Evolutionary conservation across 2,329 filamentous ascomycete species (phyloP).

Genomic region (Cytospora schulzeri): DNA sequence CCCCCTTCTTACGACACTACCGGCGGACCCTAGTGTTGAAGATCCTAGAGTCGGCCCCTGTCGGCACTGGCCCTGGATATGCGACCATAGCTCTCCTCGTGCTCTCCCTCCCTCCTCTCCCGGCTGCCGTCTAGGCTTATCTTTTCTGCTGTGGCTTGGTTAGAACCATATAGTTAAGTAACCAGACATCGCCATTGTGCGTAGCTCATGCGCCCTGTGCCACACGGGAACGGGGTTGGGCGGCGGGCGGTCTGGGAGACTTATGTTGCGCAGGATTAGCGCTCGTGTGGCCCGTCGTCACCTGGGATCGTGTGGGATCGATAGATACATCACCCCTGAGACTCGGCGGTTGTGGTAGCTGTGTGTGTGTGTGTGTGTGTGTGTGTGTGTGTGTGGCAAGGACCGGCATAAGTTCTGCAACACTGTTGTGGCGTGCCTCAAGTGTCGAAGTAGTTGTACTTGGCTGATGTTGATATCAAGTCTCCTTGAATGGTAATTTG

Average conservation of each 20-base stretch:
- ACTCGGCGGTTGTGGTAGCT: neutral
- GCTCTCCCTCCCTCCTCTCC: too few relatives aligned
- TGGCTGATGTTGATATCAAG: neutral
- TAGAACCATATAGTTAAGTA: neutral
- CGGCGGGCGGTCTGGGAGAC: neutral
- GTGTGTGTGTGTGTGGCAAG: neutral
- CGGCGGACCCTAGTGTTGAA: neutral
- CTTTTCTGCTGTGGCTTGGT: neutral
- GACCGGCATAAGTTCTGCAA: neutral
- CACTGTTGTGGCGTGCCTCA: neutral
- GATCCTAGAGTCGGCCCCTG: neutral
- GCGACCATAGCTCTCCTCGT: too few relatives aligned
- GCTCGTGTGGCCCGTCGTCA: too few relatives aligned
- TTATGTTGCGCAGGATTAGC: neutral
- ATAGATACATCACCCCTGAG: neutral
- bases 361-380: too few relatives aligned
- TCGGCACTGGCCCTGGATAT: too few relatives aligned
- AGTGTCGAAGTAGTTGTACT: neutral
- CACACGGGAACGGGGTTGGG: too few relatives aligned
- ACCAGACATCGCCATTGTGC: neutral
- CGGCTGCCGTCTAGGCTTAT: neutral
- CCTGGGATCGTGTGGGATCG: too few relatives aligned
- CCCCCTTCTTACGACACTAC: neutral
- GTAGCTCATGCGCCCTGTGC: neutral
- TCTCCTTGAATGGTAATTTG: neutral